Base-by-base conservation (phyloP, 768 basidiomycete genomes). In the Serendipita sp. region DNA sequence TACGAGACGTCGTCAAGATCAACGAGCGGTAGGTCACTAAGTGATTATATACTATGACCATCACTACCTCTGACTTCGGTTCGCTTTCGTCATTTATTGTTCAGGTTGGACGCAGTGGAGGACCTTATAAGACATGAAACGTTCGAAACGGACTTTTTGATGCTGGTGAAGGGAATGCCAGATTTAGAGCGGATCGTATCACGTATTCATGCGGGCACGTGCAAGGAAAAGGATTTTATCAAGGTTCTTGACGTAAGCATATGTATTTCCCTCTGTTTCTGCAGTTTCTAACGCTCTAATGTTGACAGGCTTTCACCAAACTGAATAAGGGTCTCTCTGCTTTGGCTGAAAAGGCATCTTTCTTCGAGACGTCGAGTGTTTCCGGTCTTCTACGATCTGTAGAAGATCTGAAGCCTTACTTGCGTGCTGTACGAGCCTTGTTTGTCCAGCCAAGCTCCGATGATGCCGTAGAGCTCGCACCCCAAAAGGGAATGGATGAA, bases 141-240 rank as follows among this genome's bases (percentile, higher is more conserved):
- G 0, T 95, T 93, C 68, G 85, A 88, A 68, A 77, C 75, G 3
- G 79, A 83, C 0, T 98, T 98, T 71, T 80, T 78, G 22, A 78
- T 80, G 58, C 71, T 93, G 22, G 85, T 84, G 7, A 91, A 90
- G 72, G 84, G 85, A 14, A 71, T 96, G 4, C 93, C 93, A 3
- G 95, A 98, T 71, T 79, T 95, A 7, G 91, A 98, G 70, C 88
- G 96, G 14, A 83, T 96, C 63, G 85, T 99, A 9, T 93, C 93
- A 11, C 86, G 96, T 41, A 88, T 98, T 62, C 96, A 98, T 69
- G 94, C 94, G 13, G 91, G 87, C 70, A 88, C 84, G 63, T 90
- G 90, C 74, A 86, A 82, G 71, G 82, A 93, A 64, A 83, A 79
- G 66, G 91, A 96, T 69, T 99, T 99, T 71, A 71, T 86, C 66